Conservation (phyloP, 805 yeast species). For the Candida wancherniae region DNA sequence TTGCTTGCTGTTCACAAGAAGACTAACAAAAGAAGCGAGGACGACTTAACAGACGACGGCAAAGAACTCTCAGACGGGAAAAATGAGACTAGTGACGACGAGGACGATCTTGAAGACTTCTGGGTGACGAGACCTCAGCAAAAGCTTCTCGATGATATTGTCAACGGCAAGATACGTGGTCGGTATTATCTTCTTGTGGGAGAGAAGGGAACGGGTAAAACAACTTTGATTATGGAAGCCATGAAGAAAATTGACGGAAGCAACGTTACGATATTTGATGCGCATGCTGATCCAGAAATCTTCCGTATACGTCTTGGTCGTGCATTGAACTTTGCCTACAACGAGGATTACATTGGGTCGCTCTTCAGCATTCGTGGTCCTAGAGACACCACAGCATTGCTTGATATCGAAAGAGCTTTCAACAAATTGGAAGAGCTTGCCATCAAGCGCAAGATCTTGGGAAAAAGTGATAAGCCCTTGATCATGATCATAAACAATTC, state of each 20-base stretch:
- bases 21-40: conserved; percentile 24
- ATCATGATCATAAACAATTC: conserved; percentile 68
- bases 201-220: conserved; percentile 84
- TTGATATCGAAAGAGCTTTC: conserved; percentile 81
- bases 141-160: conserved; percentile 54
- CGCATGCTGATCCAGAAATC: conserved; percentile 82
- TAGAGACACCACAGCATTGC: conserved; percentile 73
- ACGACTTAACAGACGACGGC: conserved; percentile 15
- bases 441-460: conserved; percentile 37
- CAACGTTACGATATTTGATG: conserved; percentile 69
- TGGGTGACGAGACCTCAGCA: conserved; percentile 78
- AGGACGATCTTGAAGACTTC: conserved; percentile 24
- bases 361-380: conserved; percentile 79
- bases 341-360: conserved; percentile 80
- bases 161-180: conserved; percentile 60
- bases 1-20: conserved; percentile 52
- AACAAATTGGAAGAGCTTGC: conserved; percentile 72
- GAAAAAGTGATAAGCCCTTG: conserved; percentile 47
- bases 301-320: conserved; percentile 72
- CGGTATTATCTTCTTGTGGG: conserved; percentile 71
- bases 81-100: too few relatives aligned
- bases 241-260: conserved; percentile 58
- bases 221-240: conserved; percentile 68
- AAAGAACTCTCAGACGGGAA: too few relatives aligned
- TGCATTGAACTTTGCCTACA: conserved; percentile 67